Evolutionary conservation across 139 green algal genomes (phyloP).

Genomic region (Tetraselmis chui): DNA sequence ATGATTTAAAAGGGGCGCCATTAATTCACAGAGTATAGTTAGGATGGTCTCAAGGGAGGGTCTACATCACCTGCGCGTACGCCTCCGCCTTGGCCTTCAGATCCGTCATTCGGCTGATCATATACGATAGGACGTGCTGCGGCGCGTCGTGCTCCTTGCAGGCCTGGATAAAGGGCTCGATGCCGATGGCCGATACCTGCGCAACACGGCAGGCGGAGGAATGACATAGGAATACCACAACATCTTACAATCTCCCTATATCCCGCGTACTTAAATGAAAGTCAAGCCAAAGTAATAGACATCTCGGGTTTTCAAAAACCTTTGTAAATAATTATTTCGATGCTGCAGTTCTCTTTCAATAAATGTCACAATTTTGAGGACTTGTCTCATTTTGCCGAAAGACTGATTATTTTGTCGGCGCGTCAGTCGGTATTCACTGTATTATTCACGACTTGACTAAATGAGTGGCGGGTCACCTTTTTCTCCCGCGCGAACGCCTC

Average conservation of each 20-base stretch:
- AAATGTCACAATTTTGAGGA: neutral
- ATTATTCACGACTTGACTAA: no score
- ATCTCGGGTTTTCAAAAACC: neutral
- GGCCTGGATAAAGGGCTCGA: constrained; percentile 53
- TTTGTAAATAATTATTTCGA: neutral
- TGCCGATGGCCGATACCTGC: constrained; percentile 29
- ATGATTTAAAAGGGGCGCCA: no score
- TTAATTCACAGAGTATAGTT: no score
- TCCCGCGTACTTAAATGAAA: no score
- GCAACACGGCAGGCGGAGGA: neutral
- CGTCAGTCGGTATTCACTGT: neutral
- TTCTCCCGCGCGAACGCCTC: constrained; percentile 41
- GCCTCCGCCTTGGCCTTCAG: constrained; percentile 48
- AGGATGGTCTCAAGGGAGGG: no score
- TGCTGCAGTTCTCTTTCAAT: neutral
- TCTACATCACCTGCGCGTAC: constrained; percentile 23
- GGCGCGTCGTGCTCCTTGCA: constrained; percentile 40
- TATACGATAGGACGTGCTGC: neutral
- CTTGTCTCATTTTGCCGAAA: neutral
- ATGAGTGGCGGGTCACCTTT: constrained; percentile 11
- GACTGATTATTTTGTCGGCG: neutral
- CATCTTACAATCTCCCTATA: no score
- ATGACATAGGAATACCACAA: no score
- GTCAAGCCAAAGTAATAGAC: constrained; percentile 2
- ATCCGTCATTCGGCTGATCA: constrained; percentile 35